Evolutionary conservation across 768 basidiomycete genomes (phyloP).

Genomic region (Phaeolepiota aurea): DNA sequence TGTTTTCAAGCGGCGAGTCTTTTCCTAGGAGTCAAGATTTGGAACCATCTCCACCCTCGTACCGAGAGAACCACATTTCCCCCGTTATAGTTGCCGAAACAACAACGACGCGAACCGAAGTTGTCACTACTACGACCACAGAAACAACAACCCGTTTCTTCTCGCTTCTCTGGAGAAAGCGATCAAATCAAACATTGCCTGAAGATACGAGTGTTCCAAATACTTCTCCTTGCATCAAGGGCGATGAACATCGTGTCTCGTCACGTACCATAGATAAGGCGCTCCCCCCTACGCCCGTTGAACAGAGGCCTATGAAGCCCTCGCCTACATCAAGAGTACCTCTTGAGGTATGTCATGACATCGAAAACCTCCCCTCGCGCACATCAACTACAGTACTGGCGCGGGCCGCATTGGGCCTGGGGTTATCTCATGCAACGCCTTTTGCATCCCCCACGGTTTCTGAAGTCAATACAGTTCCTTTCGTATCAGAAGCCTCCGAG

Average conservation of each 20-base stretch:
- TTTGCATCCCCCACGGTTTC: constrained; percentile 30
- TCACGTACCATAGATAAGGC: constrained; percentile 9
- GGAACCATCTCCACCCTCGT: background rate
- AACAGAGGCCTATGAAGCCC: background rate
- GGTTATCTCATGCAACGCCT: constrained; percentile 47
- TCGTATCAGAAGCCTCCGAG: constrained; percentile 20
- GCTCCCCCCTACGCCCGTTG: constrained; percentile 14
- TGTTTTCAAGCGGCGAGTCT: background rate
- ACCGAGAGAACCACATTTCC: constrained; percentile 5
- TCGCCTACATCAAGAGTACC: background rate
- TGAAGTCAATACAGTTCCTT: constrained; percentile 43
- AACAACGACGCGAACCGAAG: constrained; percentile 39
- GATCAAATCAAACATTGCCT: constrained; percentile 10
- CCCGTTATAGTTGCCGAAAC: constrained; percentile 33
- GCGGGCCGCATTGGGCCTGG: constrained; percentile 51
- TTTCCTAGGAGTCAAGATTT: background rate
- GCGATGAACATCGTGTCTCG: background rate
- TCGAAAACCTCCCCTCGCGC: background rate
- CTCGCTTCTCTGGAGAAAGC: constrained; percentile 61
- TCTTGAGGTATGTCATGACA: no score
- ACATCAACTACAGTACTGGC: constrained; percentile 33
- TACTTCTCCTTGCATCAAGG: background rate
- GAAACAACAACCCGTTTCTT: constrained; percentile 54
- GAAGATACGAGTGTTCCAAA: background rate
- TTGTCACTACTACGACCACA: constrained; percentile 37